Base-by-base conservation (phyloP, 2,329 filamentous ascomycete species). In the Didymella arachidicola region DNA sequence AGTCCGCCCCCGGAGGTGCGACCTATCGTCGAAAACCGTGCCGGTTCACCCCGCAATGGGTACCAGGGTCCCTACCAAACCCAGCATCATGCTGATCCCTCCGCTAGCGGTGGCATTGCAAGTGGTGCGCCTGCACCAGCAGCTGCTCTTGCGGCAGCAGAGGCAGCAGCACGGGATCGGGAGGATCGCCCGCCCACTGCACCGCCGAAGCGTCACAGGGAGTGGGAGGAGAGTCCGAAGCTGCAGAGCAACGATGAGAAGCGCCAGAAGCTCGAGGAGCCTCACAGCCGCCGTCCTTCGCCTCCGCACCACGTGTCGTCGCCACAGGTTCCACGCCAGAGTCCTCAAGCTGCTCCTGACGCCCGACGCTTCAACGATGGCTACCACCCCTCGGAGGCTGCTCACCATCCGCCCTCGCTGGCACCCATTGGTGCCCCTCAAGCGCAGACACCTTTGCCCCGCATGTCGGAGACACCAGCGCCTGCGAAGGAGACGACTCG, bases 171-270 rank as follows among this genome's bases (percentile, higher is more conserved):
- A 59, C 89, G 86, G 50, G 86, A 89, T 46, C 72, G 74, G 39
- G 90, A 96, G 55, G 86, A 88, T 41, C 86, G 93, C n/a, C 91
- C 93, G 18, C 79, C 89, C 1, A 96, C 92, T 36, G 90, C 82
- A 16, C 72, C 75, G 2, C 87, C 89, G 57, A 99, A 99, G 83
- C 87, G 95, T 57, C 85, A 88, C 75, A 89, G 93, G 47, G 95
- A 98, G 72, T 97, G 95, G 93, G 95, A 98, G 66, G 90, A 94
- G 34, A 83, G 84, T 43, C 96, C 97, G 81, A 97, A 97, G 80
- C 87, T 91, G 61, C 74, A 75, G 12, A 89, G 91, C 10, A 96
- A 88, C 38, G 94, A 98, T 5, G 93, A 97, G 76, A 92, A 86
- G 64, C 89, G 94, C 42, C 91, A 91, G 58, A 90, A 92, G 53